These are phyloP conservation scores for Candida tropicalis DNA, from an alignment of 1,139 yeast species.

Conservation along the genomic window DNA sequence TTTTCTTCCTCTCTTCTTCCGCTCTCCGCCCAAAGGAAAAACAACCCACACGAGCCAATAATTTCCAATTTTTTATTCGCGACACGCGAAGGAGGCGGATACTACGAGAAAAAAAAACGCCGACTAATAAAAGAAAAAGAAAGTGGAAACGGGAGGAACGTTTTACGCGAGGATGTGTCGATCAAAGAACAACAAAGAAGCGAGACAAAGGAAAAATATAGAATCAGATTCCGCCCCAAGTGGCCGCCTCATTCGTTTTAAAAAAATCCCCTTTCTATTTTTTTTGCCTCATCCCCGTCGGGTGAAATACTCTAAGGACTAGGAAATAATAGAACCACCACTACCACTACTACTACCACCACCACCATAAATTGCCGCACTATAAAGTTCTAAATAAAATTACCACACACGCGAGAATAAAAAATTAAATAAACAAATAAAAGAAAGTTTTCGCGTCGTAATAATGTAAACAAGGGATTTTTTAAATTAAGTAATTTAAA, in stretches of 20 bases:
- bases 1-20: background rate
- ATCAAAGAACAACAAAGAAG: background rate
- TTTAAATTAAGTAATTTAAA: too few relatives aligned
- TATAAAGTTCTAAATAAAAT: too few relatives aligned
- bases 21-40: conserved; percentile 1
- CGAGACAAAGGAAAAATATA: background rate
- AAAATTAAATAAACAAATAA: background rate
- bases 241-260: too few relatives aligned
- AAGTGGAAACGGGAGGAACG: background rate
- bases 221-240: too few relatives aligned
- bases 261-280: too few relatives aligned
- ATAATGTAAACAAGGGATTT: background rate
- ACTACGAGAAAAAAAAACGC: background rate
- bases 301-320: too few relatives aligned
- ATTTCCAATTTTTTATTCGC: background rate
- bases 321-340: too few relatives aligned
- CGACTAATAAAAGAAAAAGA: background rate
- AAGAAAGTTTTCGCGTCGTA: background rate
- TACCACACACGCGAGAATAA: background rate
- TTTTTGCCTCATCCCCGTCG: too few relatives aligned
- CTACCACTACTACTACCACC: too few relatives aligned
- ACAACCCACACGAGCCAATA: background rate
- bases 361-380: too few relatives aligned
- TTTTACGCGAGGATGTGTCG: background rate
- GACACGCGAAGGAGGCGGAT: background rate